These are phyloP conservation scores for Mrakia frigida DNA, from an alignment of 768 basidiomycete genomes.

Conservation along the genomic window DNA sequence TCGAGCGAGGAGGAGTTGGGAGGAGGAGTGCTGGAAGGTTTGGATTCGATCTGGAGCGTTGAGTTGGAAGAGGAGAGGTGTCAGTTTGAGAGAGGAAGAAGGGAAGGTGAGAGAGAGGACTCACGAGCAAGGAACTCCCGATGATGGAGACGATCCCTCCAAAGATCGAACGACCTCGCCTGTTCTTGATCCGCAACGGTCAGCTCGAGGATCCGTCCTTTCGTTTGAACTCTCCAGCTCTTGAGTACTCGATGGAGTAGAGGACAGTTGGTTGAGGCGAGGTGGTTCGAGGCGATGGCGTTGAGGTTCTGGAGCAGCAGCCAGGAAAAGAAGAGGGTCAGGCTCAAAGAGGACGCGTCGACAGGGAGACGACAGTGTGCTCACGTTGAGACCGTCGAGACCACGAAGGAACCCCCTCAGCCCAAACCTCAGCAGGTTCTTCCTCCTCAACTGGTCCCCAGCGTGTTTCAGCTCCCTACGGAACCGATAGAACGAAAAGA, in stretches of 20 bases:
- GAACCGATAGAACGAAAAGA: neutral
- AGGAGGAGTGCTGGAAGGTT: neutral
- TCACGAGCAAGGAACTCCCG: neutral
- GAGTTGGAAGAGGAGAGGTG: too few species aligned
- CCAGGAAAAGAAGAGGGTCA: neutral
- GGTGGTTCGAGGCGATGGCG: neutral
- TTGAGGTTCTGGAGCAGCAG: neutral
- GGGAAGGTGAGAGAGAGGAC: neutral
- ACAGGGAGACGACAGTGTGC: neutral
- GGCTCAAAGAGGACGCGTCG: neutral
- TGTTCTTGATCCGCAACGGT: neutral
- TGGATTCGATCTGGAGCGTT: neutral
- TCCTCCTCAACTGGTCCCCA: neutral
- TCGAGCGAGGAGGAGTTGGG: neutral
- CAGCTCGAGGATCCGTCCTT: neutral
- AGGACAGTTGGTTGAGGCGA: neutral
- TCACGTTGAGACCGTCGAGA: neutral
- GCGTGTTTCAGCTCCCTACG: constrained; percentile 1
- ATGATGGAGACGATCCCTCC: neutral
- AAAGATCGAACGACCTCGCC: neutral
- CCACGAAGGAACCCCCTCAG: neutral
- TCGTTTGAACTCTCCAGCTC: neutral
- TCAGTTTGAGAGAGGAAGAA: neutral
- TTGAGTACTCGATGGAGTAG: neutral
- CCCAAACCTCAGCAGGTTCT: neutral